phyloP scores from a whole-genome alignment of 345 rosid genomes.

The Gossypium longicalyx region DNA sequence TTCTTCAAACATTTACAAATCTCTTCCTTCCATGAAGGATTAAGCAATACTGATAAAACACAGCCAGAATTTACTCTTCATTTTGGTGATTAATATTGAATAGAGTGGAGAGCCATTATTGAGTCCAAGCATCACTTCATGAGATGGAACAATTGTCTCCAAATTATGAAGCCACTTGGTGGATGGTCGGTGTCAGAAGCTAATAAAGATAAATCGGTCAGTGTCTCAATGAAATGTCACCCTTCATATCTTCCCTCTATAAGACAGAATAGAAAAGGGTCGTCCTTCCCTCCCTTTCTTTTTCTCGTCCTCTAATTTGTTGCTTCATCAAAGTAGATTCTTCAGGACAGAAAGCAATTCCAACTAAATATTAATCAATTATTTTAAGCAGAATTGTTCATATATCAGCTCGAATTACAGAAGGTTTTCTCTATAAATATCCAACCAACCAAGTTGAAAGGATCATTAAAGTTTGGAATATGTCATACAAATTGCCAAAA shows the following conservation, averaged over 20 bases:
- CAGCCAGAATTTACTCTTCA: background rate
- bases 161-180: conserved; percentile 2
- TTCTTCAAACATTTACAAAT: too few relatives aligned
- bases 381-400: too few relatives aligned
- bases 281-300: too few relatives aligned
- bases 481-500: too few relatives aligned
- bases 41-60: background rate
- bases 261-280: too few relatives aligned
- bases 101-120: background rate
- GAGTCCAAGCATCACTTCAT: conserved; percentile 5
- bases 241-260: too few relatives aligned
- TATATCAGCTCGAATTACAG: too few relatives aligned
- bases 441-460: too few relatives aligned
- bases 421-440: too few relatives aligned
- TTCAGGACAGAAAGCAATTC: background rate
- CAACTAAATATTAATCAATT: too few relatives aligned
- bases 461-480: too few relatives aligned
- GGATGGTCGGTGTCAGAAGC: background rate
- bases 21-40: background rate
- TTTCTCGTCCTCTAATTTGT: background rate
- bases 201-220: conserved; percentile 2
- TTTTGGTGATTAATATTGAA: background rate
- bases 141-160: conserved; percentile 17
- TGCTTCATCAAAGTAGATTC: background rate
- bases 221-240: conserved; percentile 4